Base-by-base conservation (phyloP, 2,329 filamentous ascomycete genomes). In the Ampelomyces quisqualis region DNA sequence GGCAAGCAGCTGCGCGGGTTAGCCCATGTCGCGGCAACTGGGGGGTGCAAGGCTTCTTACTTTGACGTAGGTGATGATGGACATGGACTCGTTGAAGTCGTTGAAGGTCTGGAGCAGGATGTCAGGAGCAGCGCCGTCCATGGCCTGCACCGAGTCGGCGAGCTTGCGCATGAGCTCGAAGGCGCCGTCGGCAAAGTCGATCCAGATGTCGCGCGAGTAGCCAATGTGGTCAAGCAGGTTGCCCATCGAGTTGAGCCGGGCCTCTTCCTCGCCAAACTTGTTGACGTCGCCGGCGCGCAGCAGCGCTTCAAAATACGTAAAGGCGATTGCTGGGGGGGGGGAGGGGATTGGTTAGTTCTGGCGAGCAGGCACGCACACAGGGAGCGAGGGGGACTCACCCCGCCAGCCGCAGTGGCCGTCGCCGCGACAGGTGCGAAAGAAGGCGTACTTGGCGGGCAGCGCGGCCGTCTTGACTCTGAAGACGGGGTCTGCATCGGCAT, bases 361-460 rank as follows among this genome's bases (percentile, higher is more conserved):
- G 41, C 35, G 40, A 35, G 28, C 2, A 34, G 24, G 30, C 14
- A 27, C n/a, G 9, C 22, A 17, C 15, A 31, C 7, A 33, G 22
- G 26, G 32, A 38, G 43, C 21, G 29, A 15, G 13, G 4, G 38
- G 51, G 51, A 55, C 84, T 75, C 77, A 96, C 91, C 93, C 85
- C 91, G 82, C 91, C 93, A 97, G 60, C 91, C 93, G 71, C 93
- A 97, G 66, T 95, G 94, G 44, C 93, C 93, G 71, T 97, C 91
- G 38, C 93, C 91, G 69, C 86, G 84, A 66, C 95, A 82, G 8
- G 85, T 85, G 40, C 93, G 88, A 64, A 91, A 95, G 65, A 90
- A 84, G 14, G 88, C 87, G 68, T 95, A 95, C 41, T 85, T 88
- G 57, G 84, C 78, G 5, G 90, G 86, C 39, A 98, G 78, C 14